Conservation (phyloP, 148 eudicot genomes). For the Fagopyrum homotropicum region DNA sequence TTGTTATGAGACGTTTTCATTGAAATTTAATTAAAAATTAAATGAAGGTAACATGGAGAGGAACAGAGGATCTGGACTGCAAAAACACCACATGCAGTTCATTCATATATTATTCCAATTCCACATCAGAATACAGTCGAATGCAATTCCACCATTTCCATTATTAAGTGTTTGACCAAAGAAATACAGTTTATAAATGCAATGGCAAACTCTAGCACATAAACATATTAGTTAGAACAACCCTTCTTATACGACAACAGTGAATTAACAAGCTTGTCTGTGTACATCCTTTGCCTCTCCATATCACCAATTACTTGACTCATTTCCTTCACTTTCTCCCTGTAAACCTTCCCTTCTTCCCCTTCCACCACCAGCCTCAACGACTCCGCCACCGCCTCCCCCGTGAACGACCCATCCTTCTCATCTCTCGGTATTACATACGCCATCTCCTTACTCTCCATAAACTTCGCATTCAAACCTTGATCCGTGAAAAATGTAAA, state of each 20-base stretch:
- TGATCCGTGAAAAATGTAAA: conserved; percentile 27
- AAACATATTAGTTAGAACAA: no score
- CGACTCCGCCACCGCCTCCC: conserved; percentile 29
- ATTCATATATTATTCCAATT: no score
- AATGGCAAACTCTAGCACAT: no score
- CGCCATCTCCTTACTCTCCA: conserved; percentile 26
- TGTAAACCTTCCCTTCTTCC: conserved; percentile 21
- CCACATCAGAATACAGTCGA: no score
- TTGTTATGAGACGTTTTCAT: no score
- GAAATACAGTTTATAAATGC: no score
- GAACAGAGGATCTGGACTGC: no score
- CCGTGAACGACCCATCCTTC: conserved; percentile 30
- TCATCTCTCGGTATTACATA: conserved; percentile 26
- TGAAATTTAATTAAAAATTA: no score
- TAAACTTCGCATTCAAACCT: conserved; percentile 24
- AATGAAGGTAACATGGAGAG: no score
- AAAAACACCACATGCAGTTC: no score
- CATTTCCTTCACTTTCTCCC: conserved; percentile 33
- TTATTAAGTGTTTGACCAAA: no score
- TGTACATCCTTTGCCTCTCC: neutral
- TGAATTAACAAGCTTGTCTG: neutral
- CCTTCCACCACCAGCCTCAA: conserved; percentile 22
- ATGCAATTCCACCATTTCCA: no score
- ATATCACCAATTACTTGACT: conserved; percentile 23
- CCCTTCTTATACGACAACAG: neutral